These are phyloP conservation scores for Sphagnum contortum DNA, from an alignment of 225 moss, liverwort and hornwort genomes.

Conservation along the genomic window DNA sequence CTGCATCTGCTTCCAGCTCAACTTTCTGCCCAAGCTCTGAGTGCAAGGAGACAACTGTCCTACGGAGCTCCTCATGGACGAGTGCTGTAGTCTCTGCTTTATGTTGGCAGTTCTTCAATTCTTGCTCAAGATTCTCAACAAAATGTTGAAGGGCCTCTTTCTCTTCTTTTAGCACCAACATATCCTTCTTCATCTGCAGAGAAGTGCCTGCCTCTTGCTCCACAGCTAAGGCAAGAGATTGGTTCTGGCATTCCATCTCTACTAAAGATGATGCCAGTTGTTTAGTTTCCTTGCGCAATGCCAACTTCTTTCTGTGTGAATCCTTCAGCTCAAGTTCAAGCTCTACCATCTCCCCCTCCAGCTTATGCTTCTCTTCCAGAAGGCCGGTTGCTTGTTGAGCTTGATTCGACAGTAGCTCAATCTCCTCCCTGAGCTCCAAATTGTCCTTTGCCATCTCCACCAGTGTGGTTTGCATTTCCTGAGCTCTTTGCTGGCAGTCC, in stretches of 20 bases:
- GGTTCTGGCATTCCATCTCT: background rate
- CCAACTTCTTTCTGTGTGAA: constrained; percentile 7
- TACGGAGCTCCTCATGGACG: constrained; percentile 7
- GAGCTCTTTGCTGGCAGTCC: constrained; percentile 7
- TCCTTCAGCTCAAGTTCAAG: constrained; percentile 35
- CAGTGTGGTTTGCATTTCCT: constrained; percentile 3
- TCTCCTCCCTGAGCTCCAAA: constrained; percentile 9
- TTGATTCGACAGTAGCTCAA: background rate
- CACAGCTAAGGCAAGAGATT: constrained; percentile 6
- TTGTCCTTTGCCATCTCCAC: constrained; percentile 20
- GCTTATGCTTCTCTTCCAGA: constrained; percentile 29
- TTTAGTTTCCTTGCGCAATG: constrained; percentile 7
- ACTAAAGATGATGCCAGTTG: constrained; percentile 9
- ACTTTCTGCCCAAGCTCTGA: constrained; percentile 29
- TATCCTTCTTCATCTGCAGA: background rate
- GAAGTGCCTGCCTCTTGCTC: background rate
- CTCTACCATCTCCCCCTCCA: constrained; percentile 18
- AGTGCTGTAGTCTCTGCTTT: constrained; percentile 15
- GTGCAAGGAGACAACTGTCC: constrained; percentile 28
- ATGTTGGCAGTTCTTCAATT: constrained; percentile 7
- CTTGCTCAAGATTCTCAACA: constrained; percentile 9
- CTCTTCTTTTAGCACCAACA: constrained; percentile 3
- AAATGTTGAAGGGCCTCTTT: background rate
- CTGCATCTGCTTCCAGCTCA: constrained; percentile 1
- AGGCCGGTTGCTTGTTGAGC: constrained; percentile 12